Base-by-base conservation (phyloP, 345 rosid species). In the Eucalyptus albens region DNA sequence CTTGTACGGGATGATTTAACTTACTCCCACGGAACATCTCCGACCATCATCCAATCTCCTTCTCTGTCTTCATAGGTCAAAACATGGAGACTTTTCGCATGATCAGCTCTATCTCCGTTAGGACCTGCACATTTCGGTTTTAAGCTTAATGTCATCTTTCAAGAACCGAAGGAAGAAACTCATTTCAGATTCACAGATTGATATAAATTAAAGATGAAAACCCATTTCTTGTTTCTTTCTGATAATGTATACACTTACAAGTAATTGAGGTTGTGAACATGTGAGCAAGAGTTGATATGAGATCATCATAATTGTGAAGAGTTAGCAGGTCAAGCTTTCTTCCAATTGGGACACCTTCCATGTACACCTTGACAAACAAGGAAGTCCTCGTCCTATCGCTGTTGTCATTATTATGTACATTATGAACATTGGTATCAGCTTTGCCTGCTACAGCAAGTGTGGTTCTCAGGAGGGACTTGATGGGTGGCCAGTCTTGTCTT, bases 1-100 rank as follows among this genome's bases (percentile, higher is more conserved):
- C 27, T 77, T 21, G 85, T 40, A 37, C 7, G 16, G 29, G 45
- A 77, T 6, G 27, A 77, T 86, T 44, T 21, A 53, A 77, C 94
- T 86, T 92, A 94, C 97, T 93, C 91, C 95, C 95, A 94, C 16
- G 97, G 96, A 80, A 94, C 97, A 88, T 95, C 95, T 72, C 97
- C 96, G 80, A 94, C 96, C 87, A 95, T 92, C 96, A 95, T 95
- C 95, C 94, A 94, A 37, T 95, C 96, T 81, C 94, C 93, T 72
- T 95, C 97, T 90, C 92, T 92, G 89, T 95, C 97, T 90, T 95
- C 94, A 67, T 95, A 95, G 22, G 94, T 94, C 50, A 94, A 90
- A 26, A 93, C 93, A 88, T 92, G 89, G 21, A 53, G 56, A 29
- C 62, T 21, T 51, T 90, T 62, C 10, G 37, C 56, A 45, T 87